A percentile compares a stretch with the other conserved stretches of the same genome.
Evolutionary conservation across 2,329 filamentous ascomycete species (phyloP).

Genomic region (Colletotrichum eremochloae): DNA sequence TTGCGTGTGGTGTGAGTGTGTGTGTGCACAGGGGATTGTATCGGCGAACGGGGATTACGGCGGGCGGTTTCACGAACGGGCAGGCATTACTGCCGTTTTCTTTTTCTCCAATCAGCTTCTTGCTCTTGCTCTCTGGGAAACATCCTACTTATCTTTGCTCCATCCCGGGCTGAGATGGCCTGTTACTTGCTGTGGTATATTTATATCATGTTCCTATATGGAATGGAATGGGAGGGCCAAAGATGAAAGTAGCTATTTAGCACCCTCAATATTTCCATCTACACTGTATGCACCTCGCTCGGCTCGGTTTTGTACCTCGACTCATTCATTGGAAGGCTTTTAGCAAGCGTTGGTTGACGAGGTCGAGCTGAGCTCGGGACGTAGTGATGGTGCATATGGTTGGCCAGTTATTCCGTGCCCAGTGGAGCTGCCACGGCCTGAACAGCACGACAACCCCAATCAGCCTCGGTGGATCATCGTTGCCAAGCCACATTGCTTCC

Average conservation of each 20-base stretch:
- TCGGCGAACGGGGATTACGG: constrained; percentile 26
- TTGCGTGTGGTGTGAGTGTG: constrained; percentile 12
- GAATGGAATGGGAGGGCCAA: neutral
- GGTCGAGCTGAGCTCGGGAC: neutral
- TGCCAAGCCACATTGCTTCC: neutral
- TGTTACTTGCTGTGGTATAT: constrained; percentile 6
- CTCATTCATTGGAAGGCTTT: neutral
- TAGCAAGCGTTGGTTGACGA: neutral
- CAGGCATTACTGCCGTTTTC: constrained; percentile 11
- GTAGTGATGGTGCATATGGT: neutral
- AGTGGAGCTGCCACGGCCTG: neutral
- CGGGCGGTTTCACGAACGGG: constrained; percentile 15
- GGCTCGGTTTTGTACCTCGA: neutral
- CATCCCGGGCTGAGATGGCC: neutral
- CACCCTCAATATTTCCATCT: neutral
- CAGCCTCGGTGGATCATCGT: neutral
- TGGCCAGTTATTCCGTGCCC: neutral
- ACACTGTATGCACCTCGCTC: neutral
- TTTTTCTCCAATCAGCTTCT: constrained; percentile 18
- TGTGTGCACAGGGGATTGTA: constrained; percentile 13
- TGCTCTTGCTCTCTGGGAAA: constrained; percentile 23
- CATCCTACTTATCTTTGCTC: constrained; percentile 1
- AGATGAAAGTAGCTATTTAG: neutral
- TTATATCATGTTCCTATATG: neutral
- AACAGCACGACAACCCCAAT: neutral